phyloP scores from a whole-genome alignment of 306 rosid genomes.

The Fragaria ananassa region DNA sequence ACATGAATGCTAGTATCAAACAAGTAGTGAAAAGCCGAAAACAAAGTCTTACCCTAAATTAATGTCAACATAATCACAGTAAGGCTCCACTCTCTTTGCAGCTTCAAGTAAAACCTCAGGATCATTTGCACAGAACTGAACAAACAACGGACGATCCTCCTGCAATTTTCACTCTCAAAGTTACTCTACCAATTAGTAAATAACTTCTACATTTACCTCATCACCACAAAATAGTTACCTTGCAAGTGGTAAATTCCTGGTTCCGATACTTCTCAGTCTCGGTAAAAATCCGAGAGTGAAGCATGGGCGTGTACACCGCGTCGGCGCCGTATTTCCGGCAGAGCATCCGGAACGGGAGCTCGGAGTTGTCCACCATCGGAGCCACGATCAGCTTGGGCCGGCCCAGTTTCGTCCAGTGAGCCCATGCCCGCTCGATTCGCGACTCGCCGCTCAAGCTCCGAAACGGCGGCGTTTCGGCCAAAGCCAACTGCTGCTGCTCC shows the following conservation, averaged over 20 bases:
- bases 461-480: constrained; percentile 15
- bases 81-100: constrained; percentile 71
- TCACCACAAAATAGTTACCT: constrained; percentile 24
- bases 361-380: constrained; percentile 97
- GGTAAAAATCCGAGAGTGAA: constrained; percentile 53
- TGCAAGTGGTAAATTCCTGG: constrained; percentile 89
- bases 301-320: constrained; percentile 59
- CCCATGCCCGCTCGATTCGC: constrained; percentile 73
- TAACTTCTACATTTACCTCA: background rate
- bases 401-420: constrained; percentile 78
- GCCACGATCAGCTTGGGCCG: constrained; percentile 82
- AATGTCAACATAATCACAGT: constrained; percentile 87
- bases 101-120: constrained; percentile 75
- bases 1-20: background rate
- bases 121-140: constrained; percentile 92
- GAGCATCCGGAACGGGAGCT: constrained; percentile 83
- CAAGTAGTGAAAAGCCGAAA: background rate
- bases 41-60: constrained; percentile 71
- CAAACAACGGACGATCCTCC: constrained; percentile 88
- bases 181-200: background rate
- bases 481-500: background rate
- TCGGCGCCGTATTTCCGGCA: constrained; percentile 88
- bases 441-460: constrained; percentile 45
- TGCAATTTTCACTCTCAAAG: constrained; percentile 21
- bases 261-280: constrained; percentile 78